phyloP scores from a whole-genome alignment of 805 yeast species.

The Sungouiella blattae region DNA sequence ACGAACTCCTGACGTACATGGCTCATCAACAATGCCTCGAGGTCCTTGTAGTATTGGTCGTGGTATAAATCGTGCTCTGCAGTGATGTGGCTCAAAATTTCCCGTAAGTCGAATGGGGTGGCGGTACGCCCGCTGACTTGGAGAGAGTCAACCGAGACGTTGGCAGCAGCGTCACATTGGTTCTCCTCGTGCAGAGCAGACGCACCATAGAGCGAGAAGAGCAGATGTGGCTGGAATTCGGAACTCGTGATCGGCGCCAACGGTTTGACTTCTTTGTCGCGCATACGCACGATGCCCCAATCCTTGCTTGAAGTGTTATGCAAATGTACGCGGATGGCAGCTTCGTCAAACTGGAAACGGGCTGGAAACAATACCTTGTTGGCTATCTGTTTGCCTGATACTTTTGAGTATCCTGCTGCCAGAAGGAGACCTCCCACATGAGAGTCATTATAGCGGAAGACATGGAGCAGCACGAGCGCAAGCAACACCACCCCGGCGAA shows the following conservation, averaged over 20 bases:
- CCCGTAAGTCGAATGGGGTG: conserved; percentile 5
- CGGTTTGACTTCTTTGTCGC: background rate
- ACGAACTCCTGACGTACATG: conserved; percentile 10
- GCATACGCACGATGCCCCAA: background rate
- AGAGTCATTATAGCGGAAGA: no score
- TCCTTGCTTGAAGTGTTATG: background rate
- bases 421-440: no score
- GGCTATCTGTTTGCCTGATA: no score
- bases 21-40: conserved; percentile 6
- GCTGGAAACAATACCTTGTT: conserved; percentile 1
- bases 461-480: background rate
- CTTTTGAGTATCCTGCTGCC: no score
- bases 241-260: background rate
- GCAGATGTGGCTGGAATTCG: background rate
- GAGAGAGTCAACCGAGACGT: background rate
- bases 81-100: conserved; percentile 2
- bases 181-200: background rate
- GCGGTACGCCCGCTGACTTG: background rate
- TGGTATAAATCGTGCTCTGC: conserved; percentile 7
- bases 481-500: background rate
- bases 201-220: background rate
- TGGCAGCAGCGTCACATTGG: background rate
- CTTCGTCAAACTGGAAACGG: background rate
- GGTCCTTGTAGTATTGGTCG: conserved; percentile 9
- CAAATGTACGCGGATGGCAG: background rate